Base-by-base conservation (phyloP, 331 rosid species). In the Erythrophleum ivorense region DNA sequence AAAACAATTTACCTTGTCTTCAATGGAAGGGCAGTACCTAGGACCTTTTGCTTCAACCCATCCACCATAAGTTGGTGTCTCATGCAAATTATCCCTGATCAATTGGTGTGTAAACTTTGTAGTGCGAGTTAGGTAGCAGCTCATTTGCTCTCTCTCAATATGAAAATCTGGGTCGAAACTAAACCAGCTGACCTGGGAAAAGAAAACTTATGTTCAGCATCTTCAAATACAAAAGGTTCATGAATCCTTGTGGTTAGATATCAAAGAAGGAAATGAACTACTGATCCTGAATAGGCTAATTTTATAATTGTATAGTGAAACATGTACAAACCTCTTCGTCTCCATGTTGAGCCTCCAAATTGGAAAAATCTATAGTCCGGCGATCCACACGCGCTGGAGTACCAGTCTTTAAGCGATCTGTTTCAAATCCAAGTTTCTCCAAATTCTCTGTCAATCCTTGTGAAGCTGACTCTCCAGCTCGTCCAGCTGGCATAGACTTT, bases 21-120 rank as follows among this genome's bases (percentile, higher is more conserved):
- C 98, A 80, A 94, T 94, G 40, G 97, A 94, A 70, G 98, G 98
- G 84, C 98, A 94, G 82, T 94, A 94, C 87, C 98, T 86, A 55
- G 98, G 98, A 74, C 98, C 98, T 87, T 91, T 94, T 48, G 98
- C 94, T 85, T 92, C 98, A 78, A 91, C 94, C 98, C 97, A 94
- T 70, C 98, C 98, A 29, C 98, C 98, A 80, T 94, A 94, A 59
- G 98, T 94, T 78, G 97, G 97, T 92, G n/a, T n/a, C n/a, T n/a
- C n/a, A n/a, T n/a, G n/a, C n/a, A n/a, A n/a, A n/a, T n/a, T n/a
- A n/a, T n/a, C 97, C 72, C 84, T 87, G 71, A 94, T 94, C 84
- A 94, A 86, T 80, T 89, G 93, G 83, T 94, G 98, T 41, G 98
- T 94, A 55, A 76, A 57, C 84, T 88, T 91, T 53, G 98, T 94